Evolutionary conservation across 805 yeast species (phyloP).

Genomic region (Naumovozyma castellii): DNA sequence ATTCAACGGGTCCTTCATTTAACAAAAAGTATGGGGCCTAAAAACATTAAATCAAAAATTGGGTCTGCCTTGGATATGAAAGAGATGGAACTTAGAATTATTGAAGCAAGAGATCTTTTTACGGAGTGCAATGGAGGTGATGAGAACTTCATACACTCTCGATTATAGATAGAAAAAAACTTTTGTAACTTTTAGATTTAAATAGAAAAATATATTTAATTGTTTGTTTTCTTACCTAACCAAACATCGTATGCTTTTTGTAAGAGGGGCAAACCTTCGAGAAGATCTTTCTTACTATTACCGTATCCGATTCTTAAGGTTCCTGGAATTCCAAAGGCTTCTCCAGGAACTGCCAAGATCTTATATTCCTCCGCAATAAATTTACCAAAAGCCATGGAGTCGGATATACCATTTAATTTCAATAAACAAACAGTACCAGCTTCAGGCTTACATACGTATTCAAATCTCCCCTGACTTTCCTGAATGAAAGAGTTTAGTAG

Average conservation of each 20-base stretch:
- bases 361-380: slow-evolving; percentile 31
- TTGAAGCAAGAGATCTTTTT: slow-evolving; percentile 44
- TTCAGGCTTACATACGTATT: slow-evolving; percentile 34
- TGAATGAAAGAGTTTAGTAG: slow-evolving; percentile 30
- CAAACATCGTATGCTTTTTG: slow-evolving; percentile 11
- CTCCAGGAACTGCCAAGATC: slow-evolving; percentile 42
- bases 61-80: slow-evolving; percentile 50
- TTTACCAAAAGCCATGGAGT: slow-evolving; percentile 30
- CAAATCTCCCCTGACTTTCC: slow-evolving; percentile 26
- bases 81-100: slow-evolving; percentile 59
- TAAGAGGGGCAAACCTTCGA: slow-evolving; percentile 29
- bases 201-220: slow-evolving; percentile 1
- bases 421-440: slow-evolving; percentile 43
- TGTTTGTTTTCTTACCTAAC: slow-evolving; percentile 1
- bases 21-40: slow-evolving; percentile 16
- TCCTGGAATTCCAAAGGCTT: slow-evolving; percentile 35
- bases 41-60: slow-evolving; percentile 37
- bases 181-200: too few relatives aligned
- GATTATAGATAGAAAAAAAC: neutral
- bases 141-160: slow-evolving; percentile 8
- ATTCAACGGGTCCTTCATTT: slow-evolving; percentile 24
- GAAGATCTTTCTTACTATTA: slow-evolving; percentile 31
- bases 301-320: slow-evolving; percentile 42
- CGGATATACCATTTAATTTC: slow-evolving; percentile 24
- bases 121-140: slow-evolving; percentile 1